Conservation (phyloP, 2,329 filamentous ascomycete genomes). For the Colletotrichum somersetense region DNA sequence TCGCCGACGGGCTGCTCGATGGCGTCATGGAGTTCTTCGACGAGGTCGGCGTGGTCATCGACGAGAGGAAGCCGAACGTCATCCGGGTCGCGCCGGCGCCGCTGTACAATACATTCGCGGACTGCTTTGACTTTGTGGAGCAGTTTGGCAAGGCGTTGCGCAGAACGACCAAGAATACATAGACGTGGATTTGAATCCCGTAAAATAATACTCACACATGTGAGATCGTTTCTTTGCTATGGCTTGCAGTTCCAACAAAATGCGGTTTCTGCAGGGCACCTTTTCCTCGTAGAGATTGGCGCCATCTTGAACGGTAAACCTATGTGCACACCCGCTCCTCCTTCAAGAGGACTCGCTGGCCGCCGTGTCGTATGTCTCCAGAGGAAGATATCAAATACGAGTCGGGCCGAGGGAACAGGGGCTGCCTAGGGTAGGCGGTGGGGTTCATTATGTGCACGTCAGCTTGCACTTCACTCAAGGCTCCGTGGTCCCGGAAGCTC, state of each 20-base stretch:
- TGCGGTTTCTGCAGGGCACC: background rate
- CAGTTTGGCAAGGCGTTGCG: slow-evolving; percentile 46
- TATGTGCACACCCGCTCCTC: background rate
- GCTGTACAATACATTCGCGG: slow-evolving; percentile 82
- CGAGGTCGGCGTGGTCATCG: slow-evolving; percentile 77
- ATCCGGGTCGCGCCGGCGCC: slow-evolving; percentile 83
- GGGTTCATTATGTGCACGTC: background rate
- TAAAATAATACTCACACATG: too few species aligned
- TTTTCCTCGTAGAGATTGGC: background rate
- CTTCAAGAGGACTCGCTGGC: background rate
- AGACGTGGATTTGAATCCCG: background rate
- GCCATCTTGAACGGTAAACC: background rate
- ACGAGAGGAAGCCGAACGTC: slow-evolving; percentile 84
- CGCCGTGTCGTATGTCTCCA: background rate
- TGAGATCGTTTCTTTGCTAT: background rate
- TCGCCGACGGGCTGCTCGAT: slow-evolving; percentile 74
- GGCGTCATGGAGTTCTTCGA: slow-evolving; percentile 72
- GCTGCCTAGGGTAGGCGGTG: background rate
- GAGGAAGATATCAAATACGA: background rate
- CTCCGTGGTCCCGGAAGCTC: background rate
- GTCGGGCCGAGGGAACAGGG: background rate
- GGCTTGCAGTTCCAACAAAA: background rate
- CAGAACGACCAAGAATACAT: background rate
- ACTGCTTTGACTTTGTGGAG: slow-evolving; percentile 57
- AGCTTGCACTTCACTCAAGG: background rate